These are phyloP conservation scores for Ananas comosus DNA, from an alignment of 176 grass and related monocot species.

Conservation along the genomic window DNA sequence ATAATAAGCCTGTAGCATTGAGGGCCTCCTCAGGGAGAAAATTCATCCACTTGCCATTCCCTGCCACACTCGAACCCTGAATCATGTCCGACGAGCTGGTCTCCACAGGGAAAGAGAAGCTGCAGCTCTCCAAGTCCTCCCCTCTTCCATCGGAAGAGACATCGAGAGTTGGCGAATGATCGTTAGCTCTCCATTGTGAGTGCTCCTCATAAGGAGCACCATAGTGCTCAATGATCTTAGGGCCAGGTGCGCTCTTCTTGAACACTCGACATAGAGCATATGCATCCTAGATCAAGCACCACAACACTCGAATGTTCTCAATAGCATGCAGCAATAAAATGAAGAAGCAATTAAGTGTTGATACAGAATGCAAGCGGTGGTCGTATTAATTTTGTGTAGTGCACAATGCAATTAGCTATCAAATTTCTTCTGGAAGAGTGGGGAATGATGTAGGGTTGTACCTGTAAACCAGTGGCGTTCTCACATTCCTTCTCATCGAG, in stretches of 20 bases:
- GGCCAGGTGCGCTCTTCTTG: constrained; percentile 74
- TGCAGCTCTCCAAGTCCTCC: constrained; percentile 51
- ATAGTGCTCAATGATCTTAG: constrained; percentile 78
- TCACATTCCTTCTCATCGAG: constrained; percentile 95
- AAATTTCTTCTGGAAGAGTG: too few species aligned
- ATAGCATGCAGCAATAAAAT: background rate
- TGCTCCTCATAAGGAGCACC: constrained; percentile 32
- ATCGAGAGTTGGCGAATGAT: constrained; percentile 47
- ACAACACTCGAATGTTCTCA: background rate
- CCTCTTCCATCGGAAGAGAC: constrained; percentile 57
- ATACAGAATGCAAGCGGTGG: too few species aligned
- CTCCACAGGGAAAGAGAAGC: constrained; percentile 47
- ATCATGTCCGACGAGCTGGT: constrained; percentile 24
- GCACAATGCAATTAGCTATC: too few species aligned
- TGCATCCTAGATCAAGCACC: constrained; percentile 44
- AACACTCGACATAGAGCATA: constrained; percentile 92
- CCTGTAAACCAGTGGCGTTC: constrained; percentile 67
- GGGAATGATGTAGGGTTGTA: constrained; percentile 10
- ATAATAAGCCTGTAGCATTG: constrained; percentile 32
- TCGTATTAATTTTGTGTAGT: too few species aligned
- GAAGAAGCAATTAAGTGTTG: background rate
- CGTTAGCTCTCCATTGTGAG: constrained; percentile 42
- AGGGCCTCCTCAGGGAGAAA: constrained; percentile 64
- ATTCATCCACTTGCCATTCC: constrained; percentile 61
- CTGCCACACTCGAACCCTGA: constrained; percentile 12